These are phyloP conservation scores for Claviceps sp. DNA, from an alignment of 2,329 filamentous ascomycete genomes.

Conservation along the genomic window DNA sequence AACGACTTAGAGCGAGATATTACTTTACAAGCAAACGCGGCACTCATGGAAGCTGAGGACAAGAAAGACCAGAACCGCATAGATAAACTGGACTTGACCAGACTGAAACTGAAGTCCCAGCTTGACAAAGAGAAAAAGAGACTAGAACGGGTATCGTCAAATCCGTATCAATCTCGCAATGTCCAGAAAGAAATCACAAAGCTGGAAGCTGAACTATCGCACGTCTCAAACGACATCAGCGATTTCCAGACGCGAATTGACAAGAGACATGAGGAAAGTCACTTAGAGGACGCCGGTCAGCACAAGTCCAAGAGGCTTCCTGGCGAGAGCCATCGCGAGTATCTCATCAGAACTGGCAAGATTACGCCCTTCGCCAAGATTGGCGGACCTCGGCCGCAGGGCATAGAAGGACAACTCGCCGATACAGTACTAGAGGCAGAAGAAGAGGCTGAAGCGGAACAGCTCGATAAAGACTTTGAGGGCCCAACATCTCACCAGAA, in stretches of 20 bases:
- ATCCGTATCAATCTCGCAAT: conserved; percentile 39
- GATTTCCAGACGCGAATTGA: conserved; percentile 75
- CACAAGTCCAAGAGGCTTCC: conserved; percentile 48
- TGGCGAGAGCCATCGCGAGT: conserved; percentile 76
- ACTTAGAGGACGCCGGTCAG: conserved; percentile 27
- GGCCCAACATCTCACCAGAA: conserved; percentile 56
- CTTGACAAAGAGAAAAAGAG: conserved; percentile 41
- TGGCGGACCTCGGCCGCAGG: conserved; percentile 46
- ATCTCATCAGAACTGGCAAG: conserved; percentile 87
- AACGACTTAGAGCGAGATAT: conserved; percentile 87
- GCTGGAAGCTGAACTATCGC: conserved; percentile 49
- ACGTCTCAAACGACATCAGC: conserved; percentile 56
- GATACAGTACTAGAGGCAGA: conserved; percentile 74
- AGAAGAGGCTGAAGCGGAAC: conserved; percentile 42
- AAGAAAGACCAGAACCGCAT: conserved; percentile 50
- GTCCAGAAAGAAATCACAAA: conserved; percentile 53
- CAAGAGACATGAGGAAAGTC: conserved; percentile 48
- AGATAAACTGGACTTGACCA: conserved; percentile 39
- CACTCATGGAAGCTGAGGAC: conserved; percentile 48
- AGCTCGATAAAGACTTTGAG: conserved; percentile 26
- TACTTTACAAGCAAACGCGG: conserved; percentile 44
- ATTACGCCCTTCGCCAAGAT: conserved; percentile 91
- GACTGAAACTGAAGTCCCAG: conserved; percentile 49
- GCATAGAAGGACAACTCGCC: conserved; percentile 55
- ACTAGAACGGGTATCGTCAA: conserved; percentile 29